These are phyloP conservation scores for Talaromyces nanjingensis DNA, from an alignment of 495 filamentous ascomycete genomes.

Conservation along the genomic window DNA sequence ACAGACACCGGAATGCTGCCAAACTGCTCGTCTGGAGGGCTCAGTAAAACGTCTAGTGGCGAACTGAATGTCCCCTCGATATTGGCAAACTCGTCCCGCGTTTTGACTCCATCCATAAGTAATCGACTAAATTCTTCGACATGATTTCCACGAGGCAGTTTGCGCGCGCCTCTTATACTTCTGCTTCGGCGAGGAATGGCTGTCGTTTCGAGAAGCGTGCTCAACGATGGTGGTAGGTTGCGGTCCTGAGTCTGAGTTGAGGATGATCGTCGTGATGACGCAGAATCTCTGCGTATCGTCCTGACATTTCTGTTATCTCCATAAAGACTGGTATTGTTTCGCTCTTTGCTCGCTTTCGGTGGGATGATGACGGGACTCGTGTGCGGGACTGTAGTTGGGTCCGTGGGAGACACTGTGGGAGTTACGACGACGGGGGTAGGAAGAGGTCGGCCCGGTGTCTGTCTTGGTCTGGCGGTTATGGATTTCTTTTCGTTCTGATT, in stretches of 20 bases:
- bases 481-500: slow-evolving; percentile 1
- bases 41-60: slow-evolving; percentile 37
- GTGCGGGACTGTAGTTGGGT: slow-evolving; percentile 11
- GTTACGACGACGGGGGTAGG: slow-evolving; percentile 10
- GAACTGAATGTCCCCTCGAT: slow-evolving; percentile 26
- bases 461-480: background rate
- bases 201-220: slow-evolving; percentile 38
- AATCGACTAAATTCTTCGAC: slow-evolving; percentile 40
- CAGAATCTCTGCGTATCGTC: background rate
- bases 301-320: background rate
- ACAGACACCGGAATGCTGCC: slow-evolving; percentile 18
- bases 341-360: slow-evolving; percentile 27
- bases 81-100: slow-evolving; percentile 22
- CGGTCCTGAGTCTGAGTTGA: slow-evolving; percentile 27
- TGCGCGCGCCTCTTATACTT: slow-evolving; percentile 25
- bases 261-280: slow-evolving; percentile 22
- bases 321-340: slow-evolving; percentile 14
- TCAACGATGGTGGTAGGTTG: slow-evolving; percentile 27
- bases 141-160: slow-evolving; percentile 34
- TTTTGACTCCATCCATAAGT: slow-evolving; percentile 31
- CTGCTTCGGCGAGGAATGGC: slow-evolving; percentile 34
- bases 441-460: background rate
- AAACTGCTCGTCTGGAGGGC: slow-evolving; percentile 37
- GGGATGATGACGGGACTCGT: slow-evolving; percentile 39
- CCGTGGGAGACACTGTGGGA: background rate